Conservation (phyloP, 2,329 filamentous ascomycete species). For the Polychaeton citri region DNA sequence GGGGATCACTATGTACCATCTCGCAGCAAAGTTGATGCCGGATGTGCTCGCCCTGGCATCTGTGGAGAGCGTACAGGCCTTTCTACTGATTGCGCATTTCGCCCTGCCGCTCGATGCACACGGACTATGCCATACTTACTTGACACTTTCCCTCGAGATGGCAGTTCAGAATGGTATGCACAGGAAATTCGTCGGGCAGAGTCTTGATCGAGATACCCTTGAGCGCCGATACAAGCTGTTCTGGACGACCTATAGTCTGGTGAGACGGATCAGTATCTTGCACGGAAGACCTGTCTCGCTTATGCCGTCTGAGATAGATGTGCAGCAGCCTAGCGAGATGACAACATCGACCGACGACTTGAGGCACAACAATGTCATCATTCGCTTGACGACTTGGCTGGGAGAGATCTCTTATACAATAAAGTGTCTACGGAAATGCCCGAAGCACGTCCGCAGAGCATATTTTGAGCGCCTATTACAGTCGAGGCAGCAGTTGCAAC, state of each 20-base stretch:
- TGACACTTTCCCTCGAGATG: constrained; percentile 42
- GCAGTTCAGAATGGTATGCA: constrained; percentile 51
- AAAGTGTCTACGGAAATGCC: constrained; percentile 6
- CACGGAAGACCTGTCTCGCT: constrained; percentile 45
- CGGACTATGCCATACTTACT: constrained; percentile 44
- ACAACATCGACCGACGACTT: background rate
- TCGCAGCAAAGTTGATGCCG: constrained; percentile 40
- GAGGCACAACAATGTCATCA: background rate
- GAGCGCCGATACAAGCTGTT: constrained; percentile 7
- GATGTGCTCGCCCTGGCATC: constrained; percentile 45
- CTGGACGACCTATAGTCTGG: constrained; percentile 23
- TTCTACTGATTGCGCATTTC: constrained; percentile 43
- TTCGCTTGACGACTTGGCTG: constrained; percentile 5
- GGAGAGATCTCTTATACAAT: constrained; percentile 7
- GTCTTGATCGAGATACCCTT: constrained; percentile 33
- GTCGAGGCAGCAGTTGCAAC: background rate
- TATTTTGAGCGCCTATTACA: background rate
- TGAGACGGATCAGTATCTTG: constrained; percentile 45
- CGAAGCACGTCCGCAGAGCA: background rate
- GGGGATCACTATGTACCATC: constrained; percentile 43
- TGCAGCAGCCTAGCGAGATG: constrained; percentile 31
- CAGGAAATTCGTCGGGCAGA: constrained; percentile 24
- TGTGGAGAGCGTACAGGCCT: constrained; percentile 43
- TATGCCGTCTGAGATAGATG: constrained; percentile 39
- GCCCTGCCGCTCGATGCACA: constrained; percentile 43